Conservation (phyloP, 1,284 basidiomycete species). For the Mycosarcoma mackinlayi region DNA sequence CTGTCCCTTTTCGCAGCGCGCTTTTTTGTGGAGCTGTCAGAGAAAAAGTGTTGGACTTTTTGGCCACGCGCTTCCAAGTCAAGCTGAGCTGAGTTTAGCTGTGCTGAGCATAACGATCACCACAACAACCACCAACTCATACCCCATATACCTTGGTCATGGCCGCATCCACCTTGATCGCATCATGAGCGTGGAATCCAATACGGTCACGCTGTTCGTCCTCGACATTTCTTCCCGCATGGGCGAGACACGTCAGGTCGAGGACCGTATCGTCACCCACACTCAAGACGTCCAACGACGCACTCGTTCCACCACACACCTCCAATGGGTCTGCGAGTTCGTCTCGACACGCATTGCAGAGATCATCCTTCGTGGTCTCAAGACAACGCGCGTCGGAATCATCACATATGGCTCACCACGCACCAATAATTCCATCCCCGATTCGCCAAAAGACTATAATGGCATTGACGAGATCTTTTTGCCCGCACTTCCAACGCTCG, state of each 20-base stretch:
- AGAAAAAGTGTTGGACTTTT: conserved; percentile 24
- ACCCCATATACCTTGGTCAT: conserved; percentile 9
- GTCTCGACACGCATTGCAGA: conserved; percentile 88
- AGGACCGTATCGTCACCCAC: conserved; percentile 42
- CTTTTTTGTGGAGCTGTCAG: background rate
- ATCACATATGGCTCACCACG: conserved; percentile 76
- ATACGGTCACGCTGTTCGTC: conserved; percentile 72
- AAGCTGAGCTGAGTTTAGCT: conserved; percentile 4
- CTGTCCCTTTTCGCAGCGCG: conserved; percentile 1
- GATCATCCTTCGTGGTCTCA: conserved; percentile 87
- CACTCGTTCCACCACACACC: conserved; percentile 72
- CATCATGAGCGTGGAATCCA: conserved; percentile 45
- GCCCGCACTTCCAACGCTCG: conserved; percentile 80
- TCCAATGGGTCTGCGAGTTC: conserved; percentile 84
- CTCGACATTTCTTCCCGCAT: conserved; percentile 88
- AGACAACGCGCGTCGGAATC: conserved; percentile 90
- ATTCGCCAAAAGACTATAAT: conserved; percentile 75
- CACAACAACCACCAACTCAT: conserved; percentile 10
- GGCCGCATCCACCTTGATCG: background rate
- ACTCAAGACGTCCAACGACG: conserved; percentile 69
- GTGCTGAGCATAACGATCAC: background rate
- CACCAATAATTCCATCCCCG: conserved; percentile 76
- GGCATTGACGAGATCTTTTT: conserved; percentile 81
- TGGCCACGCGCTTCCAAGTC: conserved; percentile 4
- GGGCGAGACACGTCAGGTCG: conserved; percentile 72